Evolutionary conservation across 2,329 filamentous ascomycete species (phyloP).

Genomic region (Acephala macrosclerotiorum): DNA sequence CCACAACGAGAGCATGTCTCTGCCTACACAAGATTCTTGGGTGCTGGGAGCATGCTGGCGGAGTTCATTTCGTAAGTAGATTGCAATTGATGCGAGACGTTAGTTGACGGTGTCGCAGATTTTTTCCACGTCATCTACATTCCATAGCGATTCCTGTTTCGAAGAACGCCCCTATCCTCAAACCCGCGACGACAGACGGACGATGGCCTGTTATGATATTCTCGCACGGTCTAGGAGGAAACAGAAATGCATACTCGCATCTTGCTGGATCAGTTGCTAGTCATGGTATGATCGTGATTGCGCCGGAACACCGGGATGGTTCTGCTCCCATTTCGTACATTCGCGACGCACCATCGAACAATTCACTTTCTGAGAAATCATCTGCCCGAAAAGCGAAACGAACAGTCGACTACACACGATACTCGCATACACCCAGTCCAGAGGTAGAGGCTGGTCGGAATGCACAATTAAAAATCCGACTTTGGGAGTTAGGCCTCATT

Average conservation of each 20-base stretch:
- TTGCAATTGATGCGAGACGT: background rate
- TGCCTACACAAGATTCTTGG: constrained; percentile 80
- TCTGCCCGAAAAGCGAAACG: constrained; percentile 40
- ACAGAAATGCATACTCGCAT: constrained; percentile 86
- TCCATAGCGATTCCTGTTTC: constrained; percentile 76
- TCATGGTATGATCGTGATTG: constrained; percentile 81
- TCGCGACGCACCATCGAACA: constrained; percentile 60
- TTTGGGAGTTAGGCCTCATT: constrained; percentile 80
- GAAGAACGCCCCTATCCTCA: constrained; percentile 72
- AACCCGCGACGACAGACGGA: constrained; percentile 53
- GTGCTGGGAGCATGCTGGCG: constrained; percentile 64
- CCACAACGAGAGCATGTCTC: constrained; percentile 78
- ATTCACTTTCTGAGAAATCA: constrained; percentile 44
- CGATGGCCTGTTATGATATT: constrained; percentile 86
- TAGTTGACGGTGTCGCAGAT: constrained; percentile 51
- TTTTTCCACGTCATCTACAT: constrained; percentile 74
- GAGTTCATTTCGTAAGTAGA: constrained; percentile 64
- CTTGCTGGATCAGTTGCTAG: constrained; percentile 80
- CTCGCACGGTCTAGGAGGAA: constrained; percentile 84
- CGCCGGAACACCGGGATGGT: constrained; percentile 84
- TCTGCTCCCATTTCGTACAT: constrained; percentile 79
- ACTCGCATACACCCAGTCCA: constrained; percentile 68
- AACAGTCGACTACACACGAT: constrained; percentile 52
- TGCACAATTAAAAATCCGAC: constrained; percentile 74
- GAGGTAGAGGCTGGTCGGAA: constrained; percentile 74